Evolutionary conservation across 768 basidiomycete species (phyloP), one percentile per base, ranked within the genome.

Genomic region (Sporobolomyces roseus): DNA sequence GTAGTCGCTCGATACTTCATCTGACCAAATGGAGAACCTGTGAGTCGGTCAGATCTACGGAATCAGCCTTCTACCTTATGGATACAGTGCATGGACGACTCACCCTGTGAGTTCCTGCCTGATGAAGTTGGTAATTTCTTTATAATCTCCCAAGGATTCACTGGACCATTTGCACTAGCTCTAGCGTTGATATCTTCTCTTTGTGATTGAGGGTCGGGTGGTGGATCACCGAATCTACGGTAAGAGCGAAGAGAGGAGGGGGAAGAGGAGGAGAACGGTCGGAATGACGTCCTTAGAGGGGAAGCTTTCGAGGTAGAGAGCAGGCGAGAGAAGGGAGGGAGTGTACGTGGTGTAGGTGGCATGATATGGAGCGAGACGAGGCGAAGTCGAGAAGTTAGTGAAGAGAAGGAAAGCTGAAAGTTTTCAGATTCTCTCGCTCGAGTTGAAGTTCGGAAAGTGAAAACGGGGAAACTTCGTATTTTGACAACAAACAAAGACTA

Each of bases 201-300:
- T n/a, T 7, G n/a, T 36, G 19, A 36, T 10, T 25, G 17, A 53
- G 52, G 52, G 13, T 23, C 10, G 30, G 46, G 64, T 1, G 51
- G 62, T 6, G 58, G 59, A 30, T 72, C 66, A 9, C 70, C 70
- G 25, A 72, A 72, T 23, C 70, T 62, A 19, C 66, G 58, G 63
- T 72, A 71, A 13, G n/a, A n/a, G n/a, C n/a, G n/a, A n/a, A 10
- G 45, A 46, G 45, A 46, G 12, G 21, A 23, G 45, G 23, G 10
- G 45, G 45, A 17, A 41, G 38, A 41, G 9, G 38, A 17, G 38
- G 45, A 46, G 21, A 21, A 46, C 45, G 21, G 38, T 41, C 17
- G 38, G 38, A 41, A 41, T 9, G 17, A 17, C 9, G 17, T 9
- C 38, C n/a, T 41, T 9, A 41, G 23, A 46, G 14, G 21, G 21